Evolutionary conservation across 2,329 filamentous ascomycete species (phyloP).

Genomic region (Beauveria asiatica): DNA sequence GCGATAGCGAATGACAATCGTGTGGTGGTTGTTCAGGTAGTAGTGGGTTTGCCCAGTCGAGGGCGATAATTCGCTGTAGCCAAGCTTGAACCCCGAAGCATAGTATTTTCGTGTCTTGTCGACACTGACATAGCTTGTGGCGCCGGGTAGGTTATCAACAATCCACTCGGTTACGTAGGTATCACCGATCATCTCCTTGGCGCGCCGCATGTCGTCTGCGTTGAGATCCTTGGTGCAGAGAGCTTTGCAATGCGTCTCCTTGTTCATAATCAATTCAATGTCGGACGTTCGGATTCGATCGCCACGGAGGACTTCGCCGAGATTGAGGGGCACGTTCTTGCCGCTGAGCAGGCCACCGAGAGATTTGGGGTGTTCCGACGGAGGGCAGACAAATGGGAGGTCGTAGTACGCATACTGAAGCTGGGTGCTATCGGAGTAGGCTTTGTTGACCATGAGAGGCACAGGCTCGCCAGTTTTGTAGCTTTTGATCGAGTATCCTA

Average conservation of each 20-base stretch:
- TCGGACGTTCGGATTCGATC: conserved; percentile 81
- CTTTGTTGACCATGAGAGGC: conserved; percentile 83
- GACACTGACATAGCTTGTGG: conserved; percentile 79
- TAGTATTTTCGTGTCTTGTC: conserved; percentile 84
- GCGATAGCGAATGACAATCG: conserved; percentile 72
- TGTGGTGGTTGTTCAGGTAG: conserved; percentile 83
- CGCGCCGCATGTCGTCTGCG: conserved; percentile 55
- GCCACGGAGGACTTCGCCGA: conserved; percentile 79
- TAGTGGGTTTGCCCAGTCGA: conserved; percentile 53
- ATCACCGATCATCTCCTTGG: conserved; percentile 63
- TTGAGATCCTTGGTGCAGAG: conserved; percentile 64
- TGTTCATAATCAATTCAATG: conserved; percentile 69
- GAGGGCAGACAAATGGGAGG: conserved; percentile 78
- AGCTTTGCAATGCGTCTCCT: conserved; percentile 63
- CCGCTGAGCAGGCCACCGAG: conserved; percentile 65
- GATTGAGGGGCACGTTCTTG: conserved; percentile 70
- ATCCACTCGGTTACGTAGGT: conserved; percentile 92
- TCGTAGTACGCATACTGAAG: conserved; percentile 89
- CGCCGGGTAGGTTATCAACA: conserved; percentile 81
- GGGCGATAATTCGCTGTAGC: conserved; percentile 60
- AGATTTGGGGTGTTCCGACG: conserved; percentile 56
- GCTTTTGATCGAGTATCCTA: conserved; percentile 73
- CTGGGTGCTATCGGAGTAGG: conserved; percentile 82
- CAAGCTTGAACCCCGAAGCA: conserved; percentile 81
- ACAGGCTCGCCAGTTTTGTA: conserved; percentile 70